Conservation (phyloP, 805 yeast species). For the Saccharomycopsis fibuligera region DNA sequence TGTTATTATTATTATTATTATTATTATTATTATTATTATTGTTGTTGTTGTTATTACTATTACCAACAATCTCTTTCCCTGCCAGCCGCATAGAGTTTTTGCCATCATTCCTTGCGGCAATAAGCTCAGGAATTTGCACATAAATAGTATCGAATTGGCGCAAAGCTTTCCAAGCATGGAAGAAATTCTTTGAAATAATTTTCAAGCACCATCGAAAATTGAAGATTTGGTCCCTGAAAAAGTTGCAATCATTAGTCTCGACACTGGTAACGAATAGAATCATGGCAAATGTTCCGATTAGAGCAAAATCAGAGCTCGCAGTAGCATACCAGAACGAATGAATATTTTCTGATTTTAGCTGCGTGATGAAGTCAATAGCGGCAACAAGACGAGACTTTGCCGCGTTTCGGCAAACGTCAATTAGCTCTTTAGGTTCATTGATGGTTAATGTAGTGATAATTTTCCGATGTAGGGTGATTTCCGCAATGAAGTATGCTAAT, state of each 20-base stretch:
- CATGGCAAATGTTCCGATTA: constrained; percentile 86
- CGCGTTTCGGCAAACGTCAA: constrained; percentile 71
- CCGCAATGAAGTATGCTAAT: constrained; percentile 83
- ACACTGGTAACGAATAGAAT: constrained; percentile 64
- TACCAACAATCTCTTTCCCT: neutral
- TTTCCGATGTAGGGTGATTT: constrained; percentile 76
- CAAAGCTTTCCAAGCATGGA: constrained; percentile 71
- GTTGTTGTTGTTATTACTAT: constrained; percentile 1
- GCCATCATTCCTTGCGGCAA: neutral
- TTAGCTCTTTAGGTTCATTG: constrained; percentile 46
- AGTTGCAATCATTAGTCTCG: constrained; percentile 53
- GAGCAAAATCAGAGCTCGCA: constrained; percentile 68
- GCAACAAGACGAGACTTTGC: constrained; percentile 79
- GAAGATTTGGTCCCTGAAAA: constrained; percentile 61
- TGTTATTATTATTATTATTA: constrained; percentile 1
- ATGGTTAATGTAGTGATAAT: constrained; percentile 49
- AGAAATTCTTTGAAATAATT: constrained; percentile 69
- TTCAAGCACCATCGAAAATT: constrained; percentile 74
- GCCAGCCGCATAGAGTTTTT: neutral
- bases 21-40: constrained; percentile 8
- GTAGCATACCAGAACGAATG: constrained; percentile 89
- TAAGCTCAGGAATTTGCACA: constrained; percentile 62
- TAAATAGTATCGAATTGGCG: constrained; percentile 64
- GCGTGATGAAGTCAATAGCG: constrained; percentile 71
- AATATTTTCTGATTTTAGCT: constrained; percentile 72